A percentile compares a stretch with the other conserved stretches of the same genome.
phyloP scores from a whole-genome alignment of 2,329 filamentous ascomycete species.

The Gnomoniopsis smithogilvyi region DNA sequence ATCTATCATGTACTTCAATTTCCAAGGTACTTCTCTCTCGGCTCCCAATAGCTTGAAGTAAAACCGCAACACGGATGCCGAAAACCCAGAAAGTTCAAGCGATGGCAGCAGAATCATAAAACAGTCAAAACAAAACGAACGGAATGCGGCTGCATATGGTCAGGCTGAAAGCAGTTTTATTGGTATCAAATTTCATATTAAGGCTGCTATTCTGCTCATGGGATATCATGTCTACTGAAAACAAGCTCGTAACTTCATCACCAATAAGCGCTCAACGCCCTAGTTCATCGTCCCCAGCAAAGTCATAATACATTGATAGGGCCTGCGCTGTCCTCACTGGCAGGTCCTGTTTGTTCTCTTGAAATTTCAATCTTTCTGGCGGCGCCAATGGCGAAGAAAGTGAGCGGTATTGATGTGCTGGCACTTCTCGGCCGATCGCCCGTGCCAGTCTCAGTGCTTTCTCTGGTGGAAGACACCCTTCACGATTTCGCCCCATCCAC shows the following conservation, averaged over 20 bases:
- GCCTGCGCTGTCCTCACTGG: neutral
- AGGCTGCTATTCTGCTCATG: neutral
- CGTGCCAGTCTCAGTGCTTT: conserved; percentile 19
- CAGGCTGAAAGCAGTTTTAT: neutral
- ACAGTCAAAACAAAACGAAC: too few species aligned
- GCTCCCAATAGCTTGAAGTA: neutral
- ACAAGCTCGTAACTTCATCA: neutral
- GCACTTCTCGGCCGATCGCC: neutral
- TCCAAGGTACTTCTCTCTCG: neutral
- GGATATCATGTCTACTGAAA: neutral
- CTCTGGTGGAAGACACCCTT: conserved; percentile 40
- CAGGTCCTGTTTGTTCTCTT: neutral
- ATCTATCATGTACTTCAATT: neutral
- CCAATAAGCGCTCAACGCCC: neutral
- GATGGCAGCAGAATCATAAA: neutral
- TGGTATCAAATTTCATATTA: neutral
- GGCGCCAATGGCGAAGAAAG: neutral
- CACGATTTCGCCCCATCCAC: conserved; percentile 40
- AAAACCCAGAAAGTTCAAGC: neutral
- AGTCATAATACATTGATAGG: neutral
- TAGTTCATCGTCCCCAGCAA: neutral
- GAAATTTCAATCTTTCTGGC: neutral
- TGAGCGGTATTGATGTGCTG: neutral
- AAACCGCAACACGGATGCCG: neutral
- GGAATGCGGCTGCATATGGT: too few species aligned